phyloP scores from a whole-genome alignment of 306 rosid genomes.

The Begonia masoniana region DNA sequence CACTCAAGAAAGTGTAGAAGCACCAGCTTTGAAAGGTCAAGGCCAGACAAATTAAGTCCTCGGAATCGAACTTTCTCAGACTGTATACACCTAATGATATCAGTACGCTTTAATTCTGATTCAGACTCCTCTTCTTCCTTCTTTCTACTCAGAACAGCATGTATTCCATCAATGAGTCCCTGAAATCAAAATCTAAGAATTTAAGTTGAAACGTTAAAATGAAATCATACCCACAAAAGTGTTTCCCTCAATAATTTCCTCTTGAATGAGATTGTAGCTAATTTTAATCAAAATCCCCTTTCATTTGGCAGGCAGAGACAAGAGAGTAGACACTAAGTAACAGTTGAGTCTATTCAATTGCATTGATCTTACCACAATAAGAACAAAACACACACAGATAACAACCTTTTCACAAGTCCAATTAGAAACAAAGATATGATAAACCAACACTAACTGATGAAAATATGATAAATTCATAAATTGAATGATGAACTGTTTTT shows the following conservation, averaged over 20 bases:
- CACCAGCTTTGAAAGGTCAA: conserved; percentile 94
- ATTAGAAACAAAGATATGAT: too few species aligned
- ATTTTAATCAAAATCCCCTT: background rate
- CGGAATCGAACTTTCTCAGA: conserved; percentile 75
- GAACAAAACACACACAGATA: background rate
- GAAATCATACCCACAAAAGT: too few species aligned
- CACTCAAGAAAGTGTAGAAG: conserved; percentile 8
- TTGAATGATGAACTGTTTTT: too few species aligned
- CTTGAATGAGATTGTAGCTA: too few species aligned
- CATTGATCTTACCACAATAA: too few species aligned
- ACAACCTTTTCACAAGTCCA: too few species aligned
- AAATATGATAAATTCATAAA: too few species aligned
- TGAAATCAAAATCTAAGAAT: conserved; percentile 14
- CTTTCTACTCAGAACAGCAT: conserved; percentile 29
- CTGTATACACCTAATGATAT: conserved; percentile 90
- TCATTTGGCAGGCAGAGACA: background rate
- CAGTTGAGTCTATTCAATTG: too few species aligned
- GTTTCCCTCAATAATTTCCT: too few species aligned
- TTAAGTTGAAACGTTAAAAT: background rate
- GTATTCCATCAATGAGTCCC: conserved; percentile 78
- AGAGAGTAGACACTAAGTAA: too few species aligned
- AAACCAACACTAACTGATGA: too few species aligned
- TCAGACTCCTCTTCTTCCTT: conserved; percentile 52
- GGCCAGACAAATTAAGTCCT: conserved; percentile 91
- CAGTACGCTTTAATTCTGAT: conserved; percentile 70